phyloP scores from a whole-genome alignment of 108 stramenopile genomes.

The Epipyxis sp. region DNA sequence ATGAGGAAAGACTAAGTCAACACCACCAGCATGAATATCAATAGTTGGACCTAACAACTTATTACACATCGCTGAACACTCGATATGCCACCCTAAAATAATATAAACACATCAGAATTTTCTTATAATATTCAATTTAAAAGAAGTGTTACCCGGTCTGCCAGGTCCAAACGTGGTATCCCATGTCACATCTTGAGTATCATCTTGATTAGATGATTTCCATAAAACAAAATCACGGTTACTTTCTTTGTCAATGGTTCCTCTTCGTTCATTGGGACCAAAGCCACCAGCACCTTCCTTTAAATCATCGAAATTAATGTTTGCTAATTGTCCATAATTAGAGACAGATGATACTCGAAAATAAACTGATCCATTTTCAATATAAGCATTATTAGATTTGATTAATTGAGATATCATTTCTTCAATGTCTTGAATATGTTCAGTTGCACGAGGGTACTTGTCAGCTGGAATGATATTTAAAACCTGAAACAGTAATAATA shows the following conservation, averaged over 20 bases:
- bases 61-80: slow-evolving; percentile 84
- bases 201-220: slow-evolving; percentile 71
- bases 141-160: background rate
- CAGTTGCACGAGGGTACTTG: slow-evolving; percentile 60
- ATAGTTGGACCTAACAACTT: slow-evolving; percentile 48
- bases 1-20: slow-evolving; percentile 96
- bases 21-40: slow-evolving; percentile 90
- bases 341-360: slow-evolving; percentile 78
- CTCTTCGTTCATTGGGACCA: slow-evolving; percentile 13
- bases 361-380: slow-evolving; percentile 83
- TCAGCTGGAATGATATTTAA: slow-evolving; percentile 4
- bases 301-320: background rate
- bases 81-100: slow-evolving; percentile 90
- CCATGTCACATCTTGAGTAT: background rate
- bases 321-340: background rate
- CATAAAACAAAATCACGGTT: slow-evolving; percentile 92
- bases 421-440: slow-evolving; percentile 82
- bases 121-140: background rate
- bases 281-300: background rate
- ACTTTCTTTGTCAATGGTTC: slow-evolving; percentile 69
- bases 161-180: background rate
- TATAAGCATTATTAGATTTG: slow-evolving; percentile 79
- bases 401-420: slow-evolving; percentile 74
- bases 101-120: background rate
- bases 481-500: background rate